phyloP scores from a whole-genome alignment of 1,284 basidiomycete genomes.

The Apiotrichum gamsii region DNA sequence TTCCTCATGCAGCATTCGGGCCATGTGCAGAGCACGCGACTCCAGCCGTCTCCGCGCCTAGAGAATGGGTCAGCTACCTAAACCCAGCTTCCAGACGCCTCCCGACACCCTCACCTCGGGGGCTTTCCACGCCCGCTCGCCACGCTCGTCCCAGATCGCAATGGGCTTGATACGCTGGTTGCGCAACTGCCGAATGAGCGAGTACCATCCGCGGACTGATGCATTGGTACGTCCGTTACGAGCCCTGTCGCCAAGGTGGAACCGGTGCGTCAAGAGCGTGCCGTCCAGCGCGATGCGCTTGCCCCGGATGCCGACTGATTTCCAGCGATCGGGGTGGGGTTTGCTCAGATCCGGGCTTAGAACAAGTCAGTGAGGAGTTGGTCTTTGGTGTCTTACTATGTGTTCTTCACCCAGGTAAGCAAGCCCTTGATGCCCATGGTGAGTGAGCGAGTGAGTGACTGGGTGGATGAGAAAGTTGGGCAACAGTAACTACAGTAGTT shows the following conservation, averaged over 20 bases:
- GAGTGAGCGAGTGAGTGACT: too few relatives aligned
- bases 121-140: conserved; percentile 44
- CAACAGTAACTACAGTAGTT: too few relatives aligned
- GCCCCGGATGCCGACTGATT: conserved; percentile 26
- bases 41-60: conserved; percentile 20
- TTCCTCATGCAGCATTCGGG: conserved; percentile 36
- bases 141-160: conserved; percentile 43
- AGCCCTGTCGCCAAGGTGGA: conserved; percentile 34
- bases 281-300: conserved; percentile 46
- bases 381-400: too few relatives aligned
- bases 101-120: conserved; percentile 32
- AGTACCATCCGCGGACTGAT: conserved; percentile 43
- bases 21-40: conserved; percentile 20
- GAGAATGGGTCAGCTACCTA: background rate
- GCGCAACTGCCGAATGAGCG: conserved; percentile 40
- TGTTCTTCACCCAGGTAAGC: conserved; percentile 34
- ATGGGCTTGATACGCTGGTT: conserved; percentile 34
- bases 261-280: conserved; percentile 43
- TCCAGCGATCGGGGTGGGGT: conserved; percentile 31
- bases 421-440: conserved; percentile 42
- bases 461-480: too few relatives aligned
- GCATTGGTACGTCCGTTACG: conserved; percentile 17
- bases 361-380: background rate
- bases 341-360: too few relatives aligned
- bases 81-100: too few relatives aligned